These are phyloP conservation scores for Schizonepeta tenuifolia DNA, from an alignment of 257 asterid species.

Conservation along the genomic window DNA sequence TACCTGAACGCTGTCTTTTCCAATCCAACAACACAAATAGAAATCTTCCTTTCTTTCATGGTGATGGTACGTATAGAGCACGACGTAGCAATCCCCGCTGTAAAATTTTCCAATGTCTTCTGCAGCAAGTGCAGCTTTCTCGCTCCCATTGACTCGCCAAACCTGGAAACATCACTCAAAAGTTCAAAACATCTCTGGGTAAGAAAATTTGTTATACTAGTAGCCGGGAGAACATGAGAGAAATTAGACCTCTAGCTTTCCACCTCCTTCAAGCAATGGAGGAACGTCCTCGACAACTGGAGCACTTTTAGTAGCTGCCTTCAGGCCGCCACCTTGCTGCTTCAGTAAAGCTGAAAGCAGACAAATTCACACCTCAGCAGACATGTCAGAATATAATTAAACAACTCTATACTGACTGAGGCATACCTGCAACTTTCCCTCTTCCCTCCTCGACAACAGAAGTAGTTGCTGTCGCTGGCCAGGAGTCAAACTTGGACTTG, in stretches of 20 bases:
- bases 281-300: conserved; percentile 82
- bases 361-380: conserved; percentile 27
- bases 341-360: conserved; percentile 76
- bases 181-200: conserved; percentile 5
- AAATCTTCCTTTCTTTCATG: conserved; percentile 89
- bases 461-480: conserved; percentile 88
- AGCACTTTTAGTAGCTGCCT: conserved; percentile 77
- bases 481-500: conserved; percentile 87
- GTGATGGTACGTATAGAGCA: conserved; percentile 86
- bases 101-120: conserved; percentile 91
- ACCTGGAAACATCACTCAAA: conserved; percentile 55
- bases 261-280: conserved; percentile 89
- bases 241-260: conserved; percentile 74
- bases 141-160: conserved; percentile 81
- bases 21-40: conserved; percentile 91
- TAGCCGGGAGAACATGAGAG: conserved; percentile 18
- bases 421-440: conserved; percentile 95
- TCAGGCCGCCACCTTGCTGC: conserved; percentile 90
- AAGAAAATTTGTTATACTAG: conserved; percentile 21
- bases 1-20: conserved; percentile 94
- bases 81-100: conserved; percentile 95
- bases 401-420: conserved; percentile 26
- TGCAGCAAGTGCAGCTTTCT: conserved; percentile 68
- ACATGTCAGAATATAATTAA: conserved; percentile 15
- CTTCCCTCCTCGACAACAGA: conserved; percentile 91